Base-by-base conservation (phyloP, 2,329 filamentous ascomycete species). In the Tricladium varicosporioides region DNA sequence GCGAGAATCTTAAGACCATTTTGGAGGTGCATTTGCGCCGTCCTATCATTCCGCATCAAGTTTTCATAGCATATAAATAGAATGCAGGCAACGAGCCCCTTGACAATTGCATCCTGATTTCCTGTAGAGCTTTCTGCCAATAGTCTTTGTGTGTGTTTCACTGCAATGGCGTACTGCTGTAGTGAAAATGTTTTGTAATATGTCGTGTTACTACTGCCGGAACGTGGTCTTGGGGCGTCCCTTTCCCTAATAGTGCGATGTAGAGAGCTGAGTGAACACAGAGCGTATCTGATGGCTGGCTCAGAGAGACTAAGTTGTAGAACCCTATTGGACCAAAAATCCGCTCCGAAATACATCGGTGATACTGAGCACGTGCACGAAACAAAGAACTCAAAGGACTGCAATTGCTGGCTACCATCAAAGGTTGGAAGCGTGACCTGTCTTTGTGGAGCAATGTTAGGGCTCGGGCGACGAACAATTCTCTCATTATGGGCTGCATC, bases 21-120 rank as follows among this genome's bases (percentile, higher is more conserved):
- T 42, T 58, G 60, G 9, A 62, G 46, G 53, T 62, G 60, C 48
- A 62, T 53, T 2, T 60, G 43, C 5, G 58, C 45, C 15, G 49
- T 51, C 9, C 31, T 27, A 31, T 18, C 56, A 42, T 63, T 56
- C 8, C 56, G 56, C 5, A 52, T 53, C 18, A 60, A 54, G 22
- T 58, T 59, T 31, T 63, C 61, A 43, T 58, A 62, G 52, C 60
- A 63, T 10, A 60, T 56, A 27, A 62, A 63, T 16, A 63, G 54
- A n/a, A 59, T 53, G 27, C 60, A 63, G 22, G 58, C 57, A 11
- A 63, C 58, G 10, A 63, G 56, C 3, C 58, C 60, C 42, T 54
- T 55, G 27, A 62, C 47, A 13, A 59, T 36, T 19, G 48, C 51
- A 5, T 56, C 54, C 22, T 53, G 40, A 5, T 50, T 45, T 13